Evolutionary conservation across 257 asterid species (phyloP).

Genomic region (Solanum chiquidenum): DNA sequence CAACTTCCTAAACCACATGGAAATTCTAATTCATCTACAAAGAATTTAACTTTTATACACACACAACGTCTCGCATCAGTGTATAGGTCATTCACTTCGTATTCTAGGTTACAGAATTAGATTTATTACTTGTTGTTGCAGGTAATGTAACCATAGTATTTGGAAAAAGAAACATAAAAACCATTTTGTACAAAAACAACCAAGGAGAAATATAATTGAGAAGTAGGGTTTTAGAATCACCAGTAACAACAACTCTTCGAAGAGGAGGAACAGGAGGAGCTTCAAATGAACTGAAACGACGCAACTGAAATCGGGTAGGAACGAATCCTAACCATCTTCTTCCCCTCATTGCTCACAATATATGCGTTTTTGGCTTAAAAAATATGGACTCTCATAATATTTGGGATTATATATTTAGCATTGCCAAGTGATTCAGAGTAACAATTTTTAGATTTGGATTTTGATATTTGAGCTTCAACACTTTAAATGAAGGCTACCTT

Average conservation of each 20-base stretch:
- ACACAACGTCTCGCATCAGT: neutral
- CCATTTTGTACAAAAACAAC: neutral
- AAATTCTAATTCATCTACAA: neutral
- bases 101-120: neutral
- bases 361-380: neutral
- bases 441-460: no score
- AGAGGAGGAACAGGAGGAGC: slow-evolving; percentile 48
- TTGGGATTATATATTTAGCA: neutral
- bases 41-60: neutral
- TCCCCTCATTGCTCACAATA: slow-evolving; percentile 20
- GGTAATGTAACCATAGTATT: neutral
- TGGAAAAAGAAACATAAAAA: neutral
- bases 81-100: neutral
- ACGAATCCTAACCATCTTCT: slow-evolving; percentile 14
- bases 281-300: slow-evolving; percentile 41
- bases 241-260: slow-evolving; percentile 86
- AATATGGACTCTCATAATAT: neutral
- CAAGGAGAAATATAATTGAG: neutral
- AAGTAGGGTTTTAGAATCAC: slow-evolving; percentile 15
- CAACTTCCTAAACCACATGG: neutral
- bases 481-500: no score
- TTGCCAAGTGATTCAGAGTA: no score
- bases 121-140: neutral
- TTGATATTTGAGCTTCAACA: no score
- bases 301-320: slow-evolving; percentile 16